Evolutionary conservation across 129 eudicot species (phyloP), one percentile per base, ranked within the genome.

Genomic region (Erigeron canadensis): DNA sequence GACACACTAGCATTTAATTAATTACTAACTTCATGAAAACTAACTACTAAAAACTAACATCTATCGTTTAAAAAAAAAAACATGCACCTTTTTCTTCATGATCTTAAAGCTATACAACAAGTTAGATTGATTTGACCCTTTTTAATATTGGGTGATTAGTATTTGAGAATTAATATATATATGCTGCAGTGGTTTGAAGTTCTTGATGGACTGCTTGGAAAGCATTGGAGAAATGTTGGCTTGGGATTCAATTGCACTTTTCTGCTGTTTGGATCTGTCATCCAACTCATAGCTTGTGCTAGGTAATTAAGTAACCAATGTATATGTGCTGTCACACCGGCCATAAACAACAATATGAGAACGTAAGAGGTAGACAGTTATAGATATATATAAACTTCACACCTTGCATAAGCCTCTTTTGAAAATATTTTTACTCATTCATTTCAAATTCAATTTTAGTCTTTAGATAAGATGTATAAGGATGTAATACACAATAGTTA

Each of bases 271-370:
- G 98, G 98, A 76, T 93, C 98, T 23, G 98, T 94, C 44, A 94
- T 94, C 78, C 98, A 94, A 67, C 97, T 94, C 89, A 94, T 94
- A n/a, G 98, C 98, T 48, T 94, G 98, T 87, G 98, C 98, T 34
- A 94, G 98, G 98, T 28, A 28, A 28, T 28, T 28, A 28, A 28
- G 34, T 28, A 28, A 28, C 34, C 1, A 28, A 28, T 28, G 34
- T 28, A 28, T 3, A 28, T 28, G 0, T 0, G n/a, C n/a, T 28
- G 34, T 28, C 3, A 28, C 34, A 28, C 34, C n/a, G n/a, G n/a
- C n/a, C n/a, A n/a, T n/a, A n/a, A n/a, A n/a, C n/a, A n/a, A n/a
- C n/a, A n/a, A n/a, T n/a, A n/a, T n/a, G n/a, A n/a, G n/a, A n/a
- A n/a, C n/a, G n/a, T n/a, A n/a, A n/a, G n/a, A n/a, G n/a, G n/a